Conservation (phyloP, 208 protist genomes). For the Trypanosoma boissoni region DNA sequence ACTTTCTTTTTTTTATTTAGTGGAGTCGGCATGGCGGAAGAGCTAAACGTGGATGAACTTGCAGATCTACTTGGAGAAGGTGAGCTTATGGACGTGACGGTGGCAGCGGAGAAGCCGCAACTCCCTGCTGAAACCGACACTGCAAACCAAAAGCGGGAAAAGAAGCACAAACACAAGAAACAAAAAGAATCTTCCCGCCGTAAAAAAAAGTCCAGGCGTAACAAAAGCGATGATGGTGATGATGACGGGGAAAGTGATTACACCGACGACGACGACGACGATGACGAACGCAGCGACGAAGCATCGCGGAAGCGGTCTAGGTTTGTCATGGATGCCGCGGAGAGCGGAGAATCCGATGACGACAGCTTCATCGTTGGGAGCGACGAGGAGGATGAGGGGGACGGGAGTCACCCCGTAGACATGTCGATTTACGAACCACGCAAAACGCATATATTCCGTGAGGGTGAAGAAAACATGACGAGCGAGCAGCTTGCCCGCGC, state of each 20-base stretch:
- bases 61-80: slow-evolving; percentile 45
- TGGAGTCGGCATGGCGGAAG: slow-evolving; percentile 43
- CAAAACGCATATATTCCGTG: slow-evolving; percentile 51
- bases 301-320: slow-evolving; percentile 27
- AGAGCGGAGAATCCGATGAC: slow-evolving; percentile 33
- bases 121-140: neutral
- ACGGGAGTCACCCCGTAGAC: slow-evolving; percentile 7
- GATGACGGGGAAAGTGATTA: slow-evolving; percentile 25
- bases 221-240: slow-evolving; percentile 23
- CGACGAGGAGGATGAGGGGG: slow-evolving; percentile 38
- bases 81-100: slow-evolving; percentile 13
- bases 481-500: slow-evolving; percentile 70
- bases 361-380: slow-evolving; percentile 47
- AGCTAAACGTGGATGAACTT: slow-evolving; percentile 74
- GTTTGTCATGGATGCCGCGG: slow-evolving; percentile 47
- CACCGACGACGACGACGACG: slow-evolving; percentile 28
- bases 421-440: slow-evolving; percentile 20
- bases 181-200: slow-evolving; percentile 12
- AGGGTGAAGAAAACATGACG: slow-evolving; percentile 66
- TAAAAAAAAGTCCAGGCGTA: slow-evolving; percentile 18
- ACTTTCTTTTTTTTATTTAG: slow-evolving; percentile 11
- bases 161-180: slow-evolving; percentile 11
- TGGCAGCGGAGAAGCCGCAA: neutral
- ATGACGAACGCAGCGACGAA: slow-evolving; percentile 14
- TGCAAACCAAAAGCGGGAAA: neutral